phyloP scores from a whole-genome alignment of 2,329 filamentous ascomycete species.

The Aspergillus ibericus region DNA sequence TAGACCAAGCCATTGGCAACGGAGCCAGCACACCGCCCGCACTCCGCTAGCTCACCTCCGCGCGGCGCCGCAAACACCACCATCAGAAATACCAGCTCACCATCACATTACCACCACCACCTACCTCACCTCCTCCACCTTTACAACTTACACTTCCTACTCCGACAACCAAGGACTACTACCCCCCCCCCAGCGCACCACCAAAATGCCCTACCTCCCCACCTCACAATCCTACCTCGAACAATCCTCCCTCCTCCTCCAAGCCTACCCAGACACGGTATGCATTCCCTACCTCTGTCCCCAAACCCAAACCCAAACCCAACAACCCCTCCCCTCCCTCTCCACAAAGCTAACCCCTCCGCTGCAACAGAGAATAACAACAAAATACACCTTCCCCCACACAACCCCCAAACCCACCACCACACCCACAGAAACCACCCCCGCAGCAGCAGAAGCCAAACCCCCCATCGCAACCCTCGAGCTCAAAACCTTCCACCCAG shows the following conservation, averaged over 20 bases:
- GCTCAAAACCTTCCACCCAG: constrained; percentile 86
- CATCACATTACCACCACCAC: too few relatives aligned
- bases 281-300: constrained; percentile 31
- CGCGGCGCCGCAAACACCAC: background rate
- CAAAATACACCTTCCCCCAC: constrained; percentile 74
- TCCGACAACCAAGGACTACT: background rate
- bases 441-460: constrained; percentile 14
- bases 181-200: too few relatives aligned
- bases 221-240: constrained; percentile 90
- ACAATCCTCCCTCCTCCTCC: constrained; percentile 79
- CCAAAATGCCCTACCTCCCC: constrained; percentile 72
- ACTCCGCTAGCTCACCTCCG: background rate
- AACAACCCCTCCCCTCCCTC: constrained; percentile 1
- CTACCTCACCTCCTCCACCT: background rate
- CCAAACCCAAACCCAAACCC: constrained; percentile 1
- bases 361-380: constrained; percentile 83
- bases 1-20: background rate
- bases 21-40: background rate
- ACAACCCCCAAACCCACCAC: constrained; percentile 24
- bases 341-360: constrained; percentile 2
- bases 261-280: constrained; percentile 83
- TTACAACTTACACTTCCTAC: background rate
- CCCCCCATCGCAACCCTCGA: constrained; percentile 67
- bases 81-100: background rate
- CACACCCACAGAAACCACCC: constrained; percentile 30